Evolutionary conservation across 2,329 filamentous ascomycete species (phyloP).

Genomic region (Microascus cirrosus): DNA sequence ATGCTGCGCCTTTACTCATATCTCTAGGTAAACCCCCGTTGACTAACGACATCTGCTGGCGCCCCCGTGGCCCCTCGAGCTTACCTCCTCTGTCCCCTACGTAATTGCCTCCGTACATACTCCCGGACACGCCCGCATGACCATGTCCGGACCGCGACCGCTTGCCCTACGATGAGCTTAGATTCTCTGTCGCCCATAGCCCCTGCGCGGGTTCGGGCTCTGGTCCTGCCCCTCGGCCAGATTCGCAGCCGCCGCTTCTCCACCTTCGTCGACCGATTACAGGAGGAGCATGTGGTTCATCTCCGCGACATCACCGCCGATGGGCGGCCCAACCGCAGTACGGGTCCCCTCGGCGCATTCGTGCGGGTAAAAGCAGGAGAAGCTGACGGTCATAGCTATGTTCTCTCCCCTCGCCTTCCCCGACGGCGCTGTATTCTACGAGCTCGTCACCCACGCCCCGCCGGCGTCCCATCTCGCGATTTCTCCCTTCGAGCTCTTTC

Average conservation of each 20-base stretch:
- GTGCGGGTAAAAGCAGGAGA: background rate
- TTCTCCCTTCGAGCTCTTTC: slow-evolving; percentile 81
- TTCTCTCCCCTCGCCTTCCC: slow-evolving; percentile 88
- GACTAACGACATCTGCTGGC: background rate
- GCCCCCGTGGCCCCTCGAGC: background rate
- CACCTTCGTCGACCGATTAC: slow-evolving; percentile 66
- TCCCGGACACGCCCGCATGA: background rate
- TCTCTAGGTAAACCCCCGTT: background rate
- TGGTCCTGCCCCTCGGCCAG: slow-evolving; percentile 76
- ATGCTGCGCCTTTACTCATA: background rate
- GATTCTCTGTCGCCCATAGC: slow-evolving; percentile 86
- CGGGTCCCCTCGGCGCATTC: background rate
- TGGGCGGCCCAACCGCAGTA: slow-evolving; percentile 77
- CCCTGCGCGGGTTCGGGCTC: slow-evolving; percentile 79
- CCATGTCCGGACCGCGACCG: background rate
- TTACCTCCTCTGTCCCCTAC: background rate
- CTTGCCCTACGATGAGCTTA: slow-evolving; percentile 57
- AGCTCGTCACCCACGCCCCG: slow-evolving; percentile 70
- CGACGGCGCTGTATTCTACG: slow-evolving; percentile 76
- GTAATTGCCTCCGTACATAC: background rate
- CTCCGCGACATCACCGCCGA: slow-evolving; percentile 81
- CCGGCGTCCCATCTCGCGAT: slow-evolving; percentile 70
- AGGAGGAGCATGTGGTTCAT: slow-evolving; percentile 68
- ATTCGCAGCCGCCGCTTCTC: slow-evolving; percentile 75
- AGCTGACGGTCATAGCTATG: slow-evolving; percentile 52